Evolutionary conservation across 345 rosid species (phyloP), one percentile per base, ranked within the genome.

Genomic region (Populus nigra): DNA sequence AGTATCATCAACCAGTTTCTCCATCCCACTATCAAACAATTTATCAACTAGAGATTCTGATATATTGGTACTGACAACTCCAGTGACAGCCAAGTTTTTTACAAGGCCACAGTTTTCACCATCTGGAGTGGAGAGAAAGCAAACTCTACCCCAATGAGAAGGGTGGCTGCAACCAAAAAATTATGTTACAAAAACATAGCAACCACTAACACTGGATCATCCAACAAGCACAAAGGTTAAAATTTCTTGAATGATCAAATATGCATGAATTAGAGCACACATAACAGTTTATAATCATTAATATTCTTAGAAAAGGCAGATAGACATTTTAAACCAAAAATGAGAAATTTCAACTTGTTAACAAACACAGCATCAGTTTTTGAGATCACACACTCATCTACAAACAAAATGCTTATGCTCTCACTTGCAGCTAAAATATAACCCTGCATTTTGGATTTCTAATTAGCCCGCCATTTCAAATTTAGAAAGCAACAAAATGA

Each of bases 91-190:
- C 80, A 95, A 78, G 73, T 93, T 95, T 85, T 95, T 95, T 50
- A 95, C 98, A 66, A 95, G 99, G 61, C 99, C 99, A 82, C 99
- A 95, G 74, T 95, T 93, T 87, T 95, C 98, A 69, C 97, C 99
- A 85, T 93, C 98, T 10, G 99, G 94, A 25, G 98, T 95, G 17
- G 99, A 93, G 65, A 93, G 86, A 84, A 93, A 91, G 88, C 99
- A 93, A 74, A 91, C 90, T 84, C 90, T 92, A 73, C 99, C 99
- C 98, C 99, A 92, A 73, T 95, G 99, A 77, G 99, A 93, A 73
- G 99, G 99, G 81, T 92, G 97, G 78, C 99, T 92, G 89, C 78
- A 45, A 20, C 68, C 72, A 85, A 65, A 77, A 83, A 73, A 71
- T 31, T 49, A 79, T 18, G 76, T 77, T 69, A 79, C 50, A 67